Percentiles rank a stretch among this genome's conserved stretches.
phyloP scores from a whole-genome alignment of 495 filamentous ascomycete genomes.

The Neurospora discreta region DNA sequence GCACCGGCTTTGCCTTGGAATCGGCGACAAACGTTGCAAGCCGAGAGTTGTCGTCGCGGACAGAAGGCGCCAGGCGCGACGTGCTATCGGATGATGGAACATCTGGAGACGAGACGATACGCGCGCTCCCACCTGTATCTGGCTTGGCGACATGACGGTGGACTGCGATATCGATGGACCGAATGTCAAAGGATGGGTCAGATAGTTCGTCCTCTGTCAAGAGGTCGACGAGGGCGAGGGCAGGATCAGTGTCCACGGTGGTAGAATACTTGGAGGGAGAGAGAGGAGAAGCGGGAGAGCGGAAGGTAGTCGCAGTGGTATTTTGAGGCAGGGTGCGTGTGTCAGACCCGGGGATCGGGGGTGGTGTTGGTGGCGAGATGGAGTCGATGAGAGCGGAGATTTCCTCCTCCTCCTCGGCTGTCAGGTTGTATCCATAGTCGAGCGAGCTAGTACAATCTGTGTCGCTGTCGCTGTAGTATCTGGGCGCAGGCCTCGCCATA shows the following conservation, averaged over 20 bases:
- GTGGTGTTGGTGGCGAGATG: constrained; percentile 6
- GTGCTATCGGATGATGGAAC: background rate
- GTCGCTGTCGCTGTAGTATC: constrained; percentile 21
- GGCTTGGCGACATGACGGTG: background rate
- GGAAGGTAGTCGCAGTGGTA: background rate
- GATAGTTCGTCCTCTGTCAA: constrained; percentile 1
- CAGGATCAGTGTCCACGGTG: background rate
- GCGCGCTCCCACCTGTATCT: background rate
- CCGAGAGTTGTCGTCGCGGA: background rate
- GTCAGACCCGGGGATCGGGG: background rate
- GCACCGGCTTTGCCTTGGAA: constrained; percentile 6
- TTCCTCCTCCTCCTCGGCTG: constrained; percentile 44
- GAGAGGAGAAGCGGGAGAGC: background rate
- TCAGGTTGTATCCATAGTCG: constrained; percentile 60
- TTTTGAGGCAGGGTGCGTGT: background rate
- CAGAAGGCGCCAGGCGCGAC: constrained; percentile 7
- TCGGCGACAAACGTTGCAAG: constrained; percentile 10
- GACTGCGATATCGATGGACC: background rate
- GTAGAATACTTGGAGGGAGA: background rate
- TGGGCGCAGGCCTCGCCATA: background rate
- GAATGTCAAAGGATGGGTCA: constrained; percentile 16
- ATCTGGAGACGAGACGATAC: background rate
- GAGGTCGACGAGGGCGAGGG: constrained; percentile 3
- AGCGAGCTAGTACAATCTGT: constrained; percentile 29
- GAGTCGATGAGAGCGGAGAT: constrained; percentile 12